A percentile compares a stretch with the other conserved stretches of the same genome.
phyloP scores from a whole-genome alignment of 2,329 filamentous ascomycete species.

The Microdochium paspali region DNA sequence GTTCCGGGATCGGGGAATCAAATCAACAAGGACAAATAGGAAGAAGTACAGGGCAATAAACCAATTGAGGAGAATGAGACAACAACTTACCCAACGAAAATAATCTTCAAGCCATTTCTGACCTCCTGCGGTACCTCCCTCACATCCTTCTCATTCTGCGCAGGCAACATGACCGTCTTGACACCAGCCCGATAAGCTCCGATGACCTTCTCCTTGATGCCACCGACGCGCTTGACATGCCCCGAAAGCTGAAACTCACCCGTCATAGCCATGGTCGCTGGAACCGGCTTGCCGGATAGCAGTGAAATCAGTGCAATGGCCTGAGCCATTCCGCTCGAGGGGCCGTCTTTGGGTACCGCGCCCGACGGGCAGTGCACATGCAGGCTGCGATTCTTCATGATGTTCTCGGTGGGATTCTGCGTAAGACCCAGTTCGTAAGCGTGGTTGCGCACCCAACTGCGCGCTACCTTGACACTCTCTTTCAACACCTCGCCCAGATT shows the following conservation, averaged over 20 bases:
- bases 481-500: slow-evolving; percentile 96
- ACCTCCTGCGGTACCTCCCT: slow-evolving; percentile 89
- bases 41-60: no score
- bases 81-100: slow-evolving; percentile 68
- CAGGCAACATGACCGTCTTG: slow-evolving; percentile 83
- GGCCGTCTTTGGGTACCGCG: slow-evolving; percentile 89
- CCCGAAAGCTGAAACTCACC: slow-evolving; percentile 73
- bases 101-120: slow-evolving; percentile 74
- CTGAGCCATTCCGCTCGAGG: slow-evolving; percentile 82
- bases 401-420: slow-evolving; percentile 71
- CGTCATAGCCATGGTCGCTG: slow-evolving; percentile 94
- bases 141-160: slow-evolving; percentile 84
- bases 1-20: no score
- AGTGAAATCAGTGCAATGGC: slow-evolving; percentile 87
- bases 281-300: slow-evolving; percentile 77
- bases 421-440: slow-evolving; percentile 85
- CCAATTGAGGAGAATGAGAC: slow-evolving; percentile 7
- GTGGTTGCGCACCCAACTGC: slow-evolving; percentile 96
- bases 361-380: slow-evolving; percentile 95
- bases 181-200: slow-evolving; percentile 88
- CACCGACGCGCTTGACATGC: slow-evolving; percentile 85
- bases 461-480: slow-evolving; percentile 90
- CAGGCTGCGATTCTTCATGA: slow-evolving; percentile 90
- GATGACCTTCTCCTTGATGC: slow-evolving; percentile 98
- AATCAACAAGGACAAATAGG: no score